Conservation (phyloP, 148 eudicot genomes). For the Diospyros kaki region DNA sequence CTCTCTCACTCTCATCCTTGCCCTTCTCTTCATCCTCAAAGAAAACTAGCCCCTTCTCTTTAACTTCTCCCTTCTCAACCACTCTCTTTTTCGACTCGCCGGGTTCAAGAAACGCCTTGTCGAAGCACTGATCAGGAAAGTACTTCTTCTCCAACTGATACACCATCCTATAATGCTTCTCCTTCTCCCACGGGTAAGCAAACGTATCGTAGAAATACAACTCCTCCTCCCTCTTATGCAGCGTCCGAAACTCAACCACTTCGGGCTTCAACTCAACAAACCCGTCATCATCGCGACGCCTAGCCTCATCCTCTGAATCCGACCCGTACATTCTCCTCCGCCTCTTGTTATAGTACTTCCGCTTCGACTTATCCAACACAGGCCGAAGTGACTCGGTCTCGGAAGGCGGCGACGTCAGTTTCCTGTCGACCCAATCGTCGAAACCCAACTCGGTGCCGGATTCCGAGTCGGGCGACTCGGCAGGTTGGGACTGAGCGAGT, state of each 20-base stretch:
- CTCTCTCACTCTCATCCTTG: conserved; percentile 21
- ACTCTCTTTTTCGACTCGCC: conserved; percentile 32
- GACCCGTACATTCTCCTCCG: conserved; percentile 78
- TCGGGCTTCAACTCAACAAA: conserved; percentile 78
- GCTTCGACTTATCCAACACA: conserved; percentile 58
- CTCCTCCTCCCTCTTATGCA: conserved; percentile 87
- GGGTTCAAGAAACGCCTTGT: conserved; percentile 86
- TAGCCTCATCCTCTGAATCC: conserved; percentile 71
- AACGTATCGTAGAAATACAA: conserved; percentile 83
- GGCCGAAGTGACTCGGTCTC: conserved; percentile 12
- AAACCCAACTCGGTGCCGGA: conserved; percentile 41
- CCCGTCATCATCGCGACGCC: conserved; percentile 29
- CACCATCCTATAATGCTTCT: conserved; percentile 96
- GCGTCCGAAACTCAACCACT: conserved; percentile 72
- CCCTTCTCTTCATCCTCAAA: conserved; percentile 43
- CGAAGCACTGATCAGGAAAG: conserved; percentile 86
- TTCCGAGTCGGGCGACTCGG: conserved; percentile 30
- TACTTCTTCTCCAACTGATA: conserved; percentile 98
- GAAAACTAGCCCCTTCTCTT: conserved; percentile 58
- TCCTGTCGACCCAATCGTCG: conserved; percentile 79
- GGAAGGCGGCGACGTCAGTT: conserved; percentile 26
- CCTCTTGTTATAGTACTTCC: conserved; percentile 82
- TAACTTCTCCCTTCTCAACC: conserved; percentile 13
- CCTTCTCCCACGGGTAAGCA: conserved; percentile 94
- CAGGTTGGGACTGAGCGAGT: conserved; percentile 28